A percentile compares a stretch with the other conserved stretches of the same genome.
Conservation (phyloP, 345 rosid species). For the Lumnitzera littorea region DNA sequence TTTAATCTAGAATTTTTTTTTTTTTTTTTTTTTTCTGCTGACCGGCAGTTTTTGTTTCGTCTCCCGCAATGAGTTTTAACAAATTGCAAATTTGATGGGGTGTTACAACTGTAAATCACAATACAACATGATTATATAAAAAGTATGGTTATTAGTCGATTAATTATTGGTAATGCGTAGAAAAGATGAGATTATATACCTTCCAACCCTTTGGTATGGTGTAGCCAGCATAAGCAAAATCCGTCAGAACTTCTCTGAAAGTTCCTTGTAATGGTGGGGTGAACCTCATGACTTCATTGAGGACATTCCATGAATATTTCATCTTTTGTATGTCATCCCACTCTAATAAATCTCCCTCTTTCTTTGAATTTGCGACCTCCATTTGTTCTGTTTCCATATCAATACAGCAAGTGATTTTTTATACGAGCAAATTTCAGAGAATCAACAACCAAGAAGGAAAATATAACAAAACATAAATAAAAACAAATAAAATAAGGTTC, state of each 20-base stretch:
- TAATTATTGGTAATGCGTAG: neutral
- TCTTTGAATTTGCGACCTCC: constrained; percentile 20
- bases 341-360: constrained; percentile 21
- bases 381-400: constrained; percentile 29
- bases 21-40: too few relatives aligned
- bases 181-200: constrained; percentile 7
- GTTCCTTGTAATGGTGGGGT: constrained; percentile 49
- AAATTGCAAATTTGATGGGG: too few relatives aligned
- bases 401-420: too few relatives aligned
- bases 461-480: too few relatives aligned
- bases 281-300: constrained; percentile 43
- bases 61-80: too few relatives aligned
- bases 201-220: constrained; percentile 56
- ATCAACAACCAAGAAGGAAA: too few relatives aligned
- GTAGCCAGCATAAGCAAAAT: constrained; percentile 40
- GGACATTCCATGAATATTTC: constrained; percentile 44
- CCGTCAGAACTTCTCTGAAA: constrained; percentile 39
- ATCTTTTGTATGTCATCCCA: constrained; percentile 48
- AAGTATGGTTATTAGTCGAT: neutral
- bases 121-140: too few relatives aligned
- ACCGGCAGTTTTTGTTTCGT: too few relatives aligned
- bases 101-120: too few relatives aligned
- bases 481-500: neutral
- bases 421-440: too few relatives aligned
- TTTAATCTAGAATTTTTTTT: too few relatives aligned